Evolutionary conservation across 1,284 basidiomycete species (phyloP).

Genomic region (Mycena sp.): DNA sequence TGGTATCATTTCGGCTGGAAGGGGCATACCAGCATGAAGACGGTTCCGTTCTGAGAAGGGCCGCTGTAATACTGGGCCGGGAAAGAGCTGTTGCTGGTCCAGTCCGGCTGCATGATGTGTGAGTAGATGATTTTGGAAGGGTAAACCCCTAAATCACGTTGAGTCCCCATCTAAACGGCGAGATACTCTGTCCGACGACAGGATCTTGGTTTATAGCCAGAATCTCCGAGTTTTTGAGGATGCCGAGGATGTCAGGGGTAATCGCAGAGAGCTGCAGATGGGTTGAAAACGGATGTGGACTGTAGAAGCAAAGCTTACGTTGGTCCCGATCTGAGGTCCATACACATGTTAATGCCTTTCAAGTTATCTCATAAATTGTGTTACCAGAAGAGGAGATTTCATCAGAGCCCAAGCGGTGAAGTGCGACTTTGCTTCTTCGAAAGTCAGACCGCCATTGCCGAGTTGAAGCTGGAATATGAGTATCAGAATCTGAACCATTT

Average conservation of each 20-base stretch:
- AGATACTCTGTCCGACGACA: slow-evolving; percentile 65
- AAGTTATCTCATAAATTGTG: neutral
- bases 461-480: slow-evolving; percentile 57
- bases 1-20: neutral
- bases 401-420: slow-evolving; percentile 74
- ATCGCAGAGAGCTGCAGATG: slow-evolving; percentile 56
- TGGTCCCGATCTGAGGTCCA: slow-evolving; percentile 39
- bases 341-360: neutral
- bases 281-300: neutral
- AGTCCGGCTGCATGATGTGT: slow-evolving; percentile 53
- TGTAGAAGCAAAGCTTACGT: slow-evolving; percentile 35
- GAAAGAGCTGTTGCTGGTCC: slow-evolving; percentile 57
- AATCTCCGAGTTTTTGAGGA: slow-evolving; percentile 70
- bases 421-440: slow-evolving; percentile 68
- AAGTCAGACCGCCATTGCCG: slow-evolving; percentile 67
- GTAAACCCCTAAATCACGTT: slow-evolving; percentile 53
- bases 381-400: slow-evolving; percentile 59
- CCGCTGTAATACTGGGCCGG: slow-evolving; percentile 72
- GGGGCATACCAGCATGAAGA: slow-evolving; percentile 62
- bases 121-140: neutral
- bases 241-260: slow-evolving; percentile 59
- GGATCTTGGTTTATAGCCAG: slow-evolving; percentile 76
- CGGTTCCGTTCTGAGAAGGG: slow-evolving; percentile 59
- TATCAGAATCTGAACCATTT: neutral
- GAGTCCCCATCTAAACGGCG: slow-evolving; percentile 75